Evolutionary conservation across 1,284 basidiomycete species (phyloP).

Genomic region (Kalmanozyma brasiliensis): DNA sequence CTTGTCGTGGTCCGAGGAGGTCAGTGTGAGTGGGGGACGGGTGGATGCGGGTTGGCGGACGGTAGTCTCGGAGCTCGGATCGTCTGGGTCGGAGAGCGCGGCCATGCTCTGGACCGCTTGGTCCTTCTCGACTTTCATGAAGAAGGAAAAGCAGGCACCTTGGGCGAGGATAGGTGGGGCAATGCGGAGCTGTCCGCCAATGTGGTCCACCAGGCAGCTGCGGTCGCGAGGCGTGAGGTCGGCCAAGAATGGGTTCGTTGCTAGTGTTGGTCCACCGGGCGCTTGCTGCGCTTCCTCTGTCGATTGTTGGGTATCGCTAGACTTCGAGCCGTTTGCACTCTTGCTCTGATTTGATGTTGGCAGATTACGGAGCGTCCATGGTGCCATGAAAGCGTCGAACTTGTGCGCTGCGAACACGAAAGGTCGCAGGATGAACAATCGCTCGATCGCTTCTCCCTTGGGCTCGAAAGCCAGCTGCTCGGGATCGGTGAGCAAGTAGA

Average conservation of each 20-base stretch:
- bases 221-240: constrained; percentile 69
- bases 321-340: neutral
- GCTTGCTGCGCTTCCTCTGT: constrained; percentile 3
- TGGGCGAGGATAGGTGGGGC: constrained; percentile 64
- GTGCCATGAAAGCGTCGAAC: constrained; percentile 71
- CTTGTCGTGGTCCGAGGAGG: constrained; percentile 57
- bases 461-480: constrained; percentile 64
- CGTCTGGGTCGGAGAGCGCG: constrained; percentile 32
- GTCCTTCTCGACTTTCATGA: constrained; percentile 68
- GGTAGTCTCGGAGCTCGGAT: constrained; percentile 14
- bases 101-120: constrained; percentile 56
- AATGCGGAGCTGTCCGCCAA: constrained; percentile 63
- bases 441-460: constrained; percentile 70
- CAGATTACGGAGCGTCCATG: constrained; percentile 69
- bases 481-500: constrained; percentile 69
- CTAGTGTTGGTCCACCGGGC: constrained; percentile 6
- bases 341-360: constrained; percentile 14
- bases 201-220: constrained; percentile 68
- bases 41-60: constrained; percentile 31
- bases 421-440: constrained; percentile 71
- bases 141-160: constrained; percentile 68
- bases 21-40: constrained; percentile 35
- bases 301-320: neutral
- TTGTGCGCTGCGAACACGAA: constrained; percentile 72
- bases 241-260: constrained; percentile 68